Conservation (phyloP, 1,284 basidiomycete species). For the Rhodotorula glutinis region DNA sequence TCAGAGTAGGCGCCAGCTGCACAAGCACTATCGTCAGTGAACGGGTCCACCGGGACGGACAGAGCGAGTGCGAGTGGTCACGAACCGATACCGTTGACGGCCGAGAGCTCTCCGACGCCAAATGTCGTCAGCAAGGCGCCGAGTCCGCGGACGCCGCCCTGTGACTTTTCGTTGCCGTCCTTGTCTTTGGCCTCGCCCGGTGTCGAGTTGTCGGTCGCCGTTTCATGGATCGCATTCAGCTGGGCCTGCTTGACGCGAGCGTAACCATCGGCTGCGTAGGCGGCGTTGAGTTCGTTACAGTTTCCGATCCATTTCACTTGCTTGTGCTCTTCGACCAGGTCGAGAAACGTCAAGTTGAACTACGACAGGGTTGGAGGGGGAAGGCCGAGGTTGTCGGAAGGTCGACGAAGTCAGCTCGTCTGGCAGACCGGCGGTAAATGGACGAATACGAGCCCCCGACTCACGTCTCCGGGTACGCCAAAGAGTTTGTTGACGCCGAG, state of each 20-base stretch:
- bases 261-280: conserved; percentile 94
- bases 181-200: background rate
- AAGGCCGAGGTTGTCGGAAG: background rate
- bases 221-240: conserved; percentile 10
- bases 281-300: conserved; percentile 57
- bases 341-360: conserved; percentile 73
- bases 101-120: conserved; percentile 84
- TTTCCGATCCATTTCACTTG: conserved; percentile 77
- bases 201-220: background rate
- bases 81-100: conserved; percentile 74
- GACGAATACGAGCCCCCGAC: too few relatives aligned
- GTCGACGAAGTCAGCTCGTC: background rate
- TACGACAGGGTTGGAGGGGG: conserved; percentile 26
- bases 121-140: conserved; percentile 58
- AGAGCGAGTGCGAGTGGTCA: background rate
- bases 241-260: conserved; percentile 69
- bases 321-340: conserved; percentile 70
- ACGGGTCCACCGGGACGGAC: background rate
- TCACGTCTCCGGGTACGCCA: conserved; percentile 28
- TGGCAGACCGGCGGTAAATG: too few relatives aligned
- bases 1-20: conserved; percentile 57
- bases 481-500: conserved; percentile 52
- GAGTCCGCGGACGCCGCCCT: conserved; percentile 36
- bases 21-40: background rate
- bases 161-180: conserved; percentile 24